phyloP scores from a whole-genome alignment of 169 alveolate species.

The Eimeria falciformis region DNA sequence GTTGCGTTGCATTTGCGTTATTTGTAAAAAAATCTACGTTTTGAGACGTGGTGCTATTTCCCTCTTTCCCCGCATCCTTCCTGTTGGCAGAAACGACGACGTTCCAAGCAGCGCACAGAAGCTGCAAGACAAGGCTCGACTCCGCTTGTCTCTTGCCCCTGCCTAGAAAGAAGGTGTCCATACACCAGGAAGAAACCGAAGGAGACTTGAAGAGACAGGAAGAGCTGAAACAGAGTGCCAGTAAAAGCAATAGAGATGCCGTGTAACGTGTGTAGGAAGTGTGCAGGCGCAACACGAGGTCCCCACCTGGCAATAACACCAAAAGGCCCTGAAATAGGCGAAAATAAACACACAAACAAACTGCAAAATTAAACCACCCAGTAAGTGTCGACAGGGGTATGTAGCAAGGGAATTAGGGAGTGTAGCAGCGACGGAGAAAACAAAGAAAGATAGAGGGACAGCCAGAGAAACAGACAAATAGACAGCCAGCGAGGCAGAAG shows the following conservation, averaged over 20 bases:
- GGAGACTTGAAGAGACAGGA: not conserved
- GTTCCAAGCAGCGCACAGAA: not conserved
- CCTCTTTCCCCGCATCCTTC: too few relatives aligned
- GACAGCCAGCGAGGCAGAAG: too few relatives aligned
- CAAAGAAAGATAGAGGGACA: not conserved
- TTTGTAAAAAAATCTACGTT: too few relatives aligned
- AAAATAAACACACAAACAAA: not conserved
- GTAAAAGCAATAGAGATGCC: conserved; percentile 27
- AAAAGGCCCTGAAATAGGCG: conserved; percentile 36
- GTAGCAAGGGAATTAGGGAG: not conserved
- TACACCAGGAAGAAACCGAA: conserved; percentile 26
- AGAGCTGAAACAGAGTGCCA: not conserved
- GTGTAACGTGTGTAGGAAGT: conserved; percentile 38
- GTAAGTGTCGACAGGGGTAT: too few relatives aligned
- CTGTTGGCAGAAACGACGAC: not conserved
- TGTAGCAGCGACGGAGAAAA: not conserved
- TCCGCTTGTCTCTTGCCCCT: not conserved
- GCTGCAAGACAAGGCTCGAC: not conserved
- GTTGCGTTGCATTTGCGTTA: not conserved
- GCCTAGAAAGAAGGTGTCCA: conserved; percentile 37
- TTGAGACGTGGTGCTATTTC: not conserved
- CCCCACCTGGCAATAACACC: not conserved
- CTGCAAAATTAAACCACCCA: not conserved
- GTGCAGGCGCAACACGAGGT: conserved; percentile 42
- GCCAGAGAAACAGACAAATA: not conserved